Evolutionary conservation across 169 alveolate species (phyloP).

Genomic region (Cyclospora cayetanensis): DNA sequence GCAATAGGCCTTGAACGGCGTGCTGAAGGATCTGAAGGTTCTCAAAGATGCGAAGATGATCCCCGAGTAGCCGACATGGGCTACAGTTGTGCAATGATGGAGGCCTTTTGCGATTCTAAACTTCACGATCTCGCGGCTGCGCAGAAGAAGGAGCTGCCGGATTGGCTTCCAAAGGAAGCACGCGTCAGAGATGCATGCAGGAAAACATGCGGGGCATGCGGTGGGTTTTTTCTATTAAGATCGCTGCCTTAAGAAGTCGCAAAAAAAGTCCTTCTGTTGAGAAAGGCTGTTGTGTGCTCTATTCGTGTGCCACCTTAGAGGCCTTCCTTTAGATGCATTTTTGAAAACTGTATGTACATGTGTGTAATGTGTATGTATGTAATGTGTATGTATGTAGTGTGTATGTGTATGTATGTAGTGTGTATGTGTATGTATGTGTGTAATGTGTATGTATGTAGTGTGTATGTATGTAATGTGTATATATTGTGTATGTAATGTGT

Average conservation of each 20-base stretch:
- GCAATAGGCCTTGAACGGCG: slow-evolving; percentile 59
- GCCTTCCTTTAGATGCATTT: too few species aligned
- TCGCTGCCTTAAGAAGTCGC: not conserved
- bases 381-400: too few species aligned
- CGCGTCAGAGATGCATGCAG: slow-evolving; percentile 68
- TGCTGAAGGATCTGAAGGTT: slow-evolving; percentile 7
- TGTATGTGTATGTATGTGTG: too few species aligned
- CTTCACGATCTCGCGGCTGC: slow-evolving; percentile 65
- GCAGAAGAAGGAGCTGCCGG: slow-evolving; percentile 64
- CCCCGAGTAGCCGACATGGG: slow-evolving; percentile 65
- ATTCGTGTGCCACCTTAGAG: not conserved
- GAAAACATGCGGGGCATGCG: slow-evolving; percentile 61
- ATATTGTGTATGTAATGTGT: too few species aligned
- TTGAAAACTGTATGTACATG: too few species aligned
- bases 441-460: too few species aligned
- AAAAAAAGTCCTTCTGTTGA: not conserved
- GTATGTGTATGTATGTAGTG: too few species aligned
- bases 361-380: too few species aligned
- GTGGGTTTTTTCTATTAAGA: slow-evolving; percentile 3
- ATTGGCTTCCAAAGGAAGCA: slow-evolving; percentile 64
- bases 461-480: too few species aligned
- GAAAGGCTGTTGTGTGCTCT: not conserved
- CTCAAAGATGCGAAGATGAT: slow-evolving; percentile 57
- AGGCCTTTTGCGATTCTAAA: slow-evolving; percentile 55
- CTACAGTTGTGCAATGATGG: slow-evolving; percentile 48